These are phyloP conservation scores for Takashimella tepidaria DNA, from an alignment of 1,284 basidiomycete genomes.

Conservation along the genomic window DNA sequence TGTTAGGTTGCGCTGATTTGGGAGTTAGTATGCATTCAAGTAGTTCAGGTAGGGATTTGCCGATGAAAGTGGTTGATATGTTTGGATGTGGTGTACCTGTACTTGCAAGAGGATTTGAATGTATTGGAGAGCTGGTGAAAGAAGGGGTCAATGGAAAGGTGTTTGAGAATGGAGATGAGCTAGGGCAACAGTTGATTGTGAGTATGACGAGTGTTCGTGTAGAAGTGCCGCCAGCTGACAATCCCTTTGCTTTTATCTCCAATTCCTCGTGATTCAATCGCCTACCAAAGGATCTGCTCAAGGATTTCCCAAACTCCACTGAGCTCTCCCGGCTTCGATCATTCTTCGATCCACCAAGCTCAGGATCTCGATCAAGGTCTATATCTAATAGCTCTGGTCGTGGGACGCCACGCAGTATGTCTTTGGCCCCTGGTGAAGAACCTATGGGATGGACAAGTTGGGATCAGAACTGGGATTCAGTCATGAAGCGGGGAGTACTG, in stretches of 20 bases:
- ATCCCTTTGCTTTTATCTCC: neutral
- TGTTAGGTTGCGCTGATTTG: conserved; percentile 85
- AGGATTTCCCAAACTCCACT: conserved; percentile 57
- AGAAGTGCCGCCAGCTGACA: too few relatives aligned
- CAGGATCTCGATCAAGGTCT: neutral
- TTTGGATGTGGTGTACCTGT: conserved; percentile 94
- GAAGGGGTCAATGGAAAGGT: conserved; percentile 75
- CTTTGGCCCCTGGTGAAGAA: conserved; percentile 17
- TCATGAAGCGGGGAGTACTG: conserved; percentile 47
- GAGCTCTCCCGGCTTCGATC: conserved; percentile 53
- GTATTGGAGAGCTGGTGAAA: conserved; percentile 80
- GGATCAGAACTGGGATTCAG: conserved; percentile 75
- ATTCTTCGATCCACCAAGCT: conserved; percentile 17
- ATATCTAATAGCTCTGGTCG: too few relatives aligned
- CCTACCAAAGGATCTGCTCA: conserved; percentile 54
- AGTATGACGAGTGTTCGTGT: conserved; percentile 29
- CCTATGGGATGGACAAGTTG: conserved; percentile 62
- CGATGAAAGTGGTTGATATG: conserved; percentile 99
- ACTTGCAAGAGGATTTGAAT: conserved; percentile 79
- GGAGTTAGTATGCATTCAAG: conserved; percentile 88
- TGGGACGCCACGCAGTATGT: conserved; percentile 6
- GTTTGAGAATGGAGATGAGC: conserved; percentile 64
- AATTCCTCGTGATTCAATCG: neutral
- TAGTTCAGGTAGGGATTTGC: conserved; percentile 85
- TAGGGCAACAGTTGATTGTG: conserved; percentile 70